Evolutionary conservation across 2,329 filamentous ascomycete genomes (phyloP), one percentile per base, ranked within the genome.

Genomic region (Paracorniculantispora psalliotae): DNA sequence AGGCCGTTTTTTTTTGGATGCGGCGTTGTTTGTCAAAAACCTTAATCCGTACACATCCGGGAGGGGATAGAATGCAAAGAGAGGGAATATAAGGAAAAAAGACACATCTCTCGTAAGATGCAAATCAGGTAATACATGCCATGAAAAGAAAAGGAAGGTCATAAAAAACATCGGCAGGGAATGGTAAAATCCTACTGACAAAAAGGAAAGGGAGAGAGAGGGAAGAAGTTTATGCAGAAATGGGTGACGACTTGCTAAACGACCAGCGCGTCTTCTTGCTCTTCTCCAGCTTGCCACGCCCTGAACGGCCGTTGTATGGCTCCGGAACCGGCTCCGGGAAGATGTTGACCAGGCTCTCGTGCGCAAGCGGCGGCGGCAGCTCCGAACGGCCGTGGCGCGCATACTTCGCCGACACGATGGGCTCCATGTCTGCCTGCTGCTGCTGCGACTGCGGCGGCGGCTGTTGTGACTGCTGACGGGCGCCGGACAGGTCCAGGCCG

Each of bases 201-300:
- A n/a, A n/a, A n/a, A n/a, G n/a, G n/a, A n/a, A n/a, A n/a, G n/a
- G n/a, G n/a, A n/a, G n/a, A n/a, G n/a, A n/a, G n/a, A n/a, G n/a
- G 8, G 9, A 43, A 44, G 23, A 19, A 12, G 15, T 4, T 67
- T 56, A 72, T 7, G 63, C 67, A 0, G 69, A 68, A 21, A 70
- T 68, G 4, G 66, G 64, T 1, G 67, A 62, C 30, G 61, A 65
- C 50, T 66, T 66, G 57, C 65, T 59, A 26, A 67, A 61, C 19
- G 67, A 69, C 69, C 69, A 71, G 15, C 70, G 66, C 37, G 61
- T 69, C 66, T 69, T 71, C 62, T 72, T 72, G 9, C 60, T 47
- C 52, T 63, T 63, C 33, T 10, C 39, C 2, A 53, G 52, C 43
- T 61, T 61, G 26, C 35, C 41, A 21, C 41, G 48, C 12, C 47